phyloP scores from a whole-genome alignment of 2,329 filamentous ascomycete genomes.

The Pleoardoris graminearum region DNA sequence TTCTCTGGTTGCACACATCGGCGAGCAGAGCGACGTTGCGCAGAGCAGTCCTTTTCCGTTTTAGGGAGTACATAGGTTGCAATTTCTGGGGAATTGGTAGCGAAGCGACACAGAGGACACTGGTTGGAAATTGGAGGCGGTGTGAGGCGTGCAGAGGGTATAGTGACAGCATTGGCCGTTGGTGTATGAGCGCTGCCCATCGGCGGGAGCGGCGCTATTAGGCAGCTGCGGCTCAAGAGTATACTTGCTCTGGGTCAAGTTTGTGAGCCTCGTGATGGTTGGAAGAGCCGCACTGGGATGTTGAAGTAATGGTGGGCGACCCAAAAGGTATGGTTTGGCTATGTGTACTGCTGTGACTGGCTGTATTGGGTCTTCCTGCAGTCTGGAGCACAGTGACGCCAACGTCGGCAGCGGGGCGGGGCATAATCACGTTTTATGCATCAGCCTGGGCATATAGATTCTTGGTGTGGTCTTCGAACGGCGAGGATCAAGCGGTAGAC shows the following conservation, averaged over 20 bases:
- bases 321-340: constrained; percentile 6
- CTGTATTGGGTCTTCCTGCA: not conserved
- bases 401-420: too few species aligned
- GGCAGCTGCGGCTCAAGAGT: constrained; percentile 7
- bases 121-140: constrained; percentile 6
- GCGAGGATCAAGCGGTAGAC: not conserved
- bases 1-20: not conserved
- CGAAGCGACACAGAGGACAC: constrained; percentile 1
- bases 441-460: not conserved
- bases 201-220: constrained; percentile 3
- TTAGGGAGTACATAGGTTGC: not conserved
- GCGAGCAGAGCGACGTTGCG: constrained; percentile 4
- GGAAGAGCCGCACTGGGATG: constrained; percentile 4
- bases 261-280: not conserved
- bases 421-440: too few species aligned
- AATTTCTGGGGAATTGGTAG: constrained; percentile 1
- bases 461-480: not conserved
- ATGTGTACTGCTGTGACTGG: constrained; percentile 24
- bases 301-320: not conserved
- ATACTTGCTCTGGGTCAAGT: not conserved
- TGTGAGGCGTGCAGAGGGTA: constrained; percentile 5
- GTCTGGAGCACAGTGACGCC: not conserved
- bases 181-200: not conserved
- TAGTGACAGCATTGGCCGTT: too few species aligned
- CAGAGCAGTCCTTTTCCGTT: not conserved